Percentiles rank a stretch among this genome's conserved stretches.
Evolutionary conservation across 805 yeast genomes (phyloP).

Genomic region (Candida ulmi): DNA sequence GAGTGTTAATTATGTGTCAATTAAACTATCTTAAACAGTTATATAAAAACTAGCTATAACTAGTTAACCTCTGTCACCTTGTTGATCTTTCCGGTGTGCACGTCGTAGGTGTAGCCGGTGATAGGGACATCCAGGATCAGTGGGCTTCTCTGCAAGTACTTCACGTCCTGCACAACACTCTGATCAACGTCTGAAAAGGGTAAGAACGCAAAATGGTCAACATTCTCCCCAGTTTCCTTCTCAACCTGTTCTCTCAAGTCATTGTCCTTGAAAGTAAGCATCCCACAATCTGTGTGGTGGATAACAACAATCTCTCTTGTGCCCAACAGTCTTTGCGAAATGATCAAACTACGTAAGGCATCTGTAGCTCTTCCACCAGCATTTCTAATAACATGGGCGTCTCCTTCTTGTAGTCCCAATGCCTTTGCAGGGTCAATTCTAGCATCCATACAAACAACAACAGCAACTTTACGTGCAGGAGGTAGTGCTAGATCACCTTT

Average conservation of each 20-base stretch:
- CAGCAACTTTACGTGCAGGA: constrained; percentile 30
- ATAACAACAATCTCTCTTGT: constrained; percentile 34
- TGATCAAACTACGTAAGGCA: constrained; percentile 33
- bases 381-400: constrained; percentile 38
- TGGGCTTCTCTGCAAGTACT: too few relatives aligned
- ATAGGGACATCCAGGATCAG: too few relatives aligned
- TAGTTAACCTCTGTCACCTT: too few relatives aligned
- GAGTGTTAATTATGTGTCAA: too few relatives aligned
- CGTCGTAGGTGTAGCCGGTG: too few relatives aligned
- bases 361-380: constrained; percentile 39
- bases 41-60: too few relatives aligned
- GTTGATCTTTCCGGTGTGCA: too few relatives aligned
- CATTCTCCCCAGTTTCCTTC: constrained; percentile 27
- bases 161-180: too few relatives aligned
- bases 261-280: constrained; percentile 34
- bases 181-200: too few relatives aligned
- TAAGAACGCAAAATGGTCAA: too few relatives aligned
- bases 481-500: constrained; percentile 25
- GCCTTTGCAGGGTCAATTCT: too few relatives aligned
- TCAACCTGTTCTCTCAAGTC: constrained; percentile 24
- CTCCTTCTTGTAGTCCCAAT: constrained; percentile 30
- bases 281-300: constrained; percentile 41
- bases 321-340: constrained; percentile 35
- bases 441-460: constrained; percentile 27
- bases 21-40: too few relatives aligned